phyloP scores from a whole-genome alignment of 345 rosid genomes.

The Balakata baccata region DNA sequence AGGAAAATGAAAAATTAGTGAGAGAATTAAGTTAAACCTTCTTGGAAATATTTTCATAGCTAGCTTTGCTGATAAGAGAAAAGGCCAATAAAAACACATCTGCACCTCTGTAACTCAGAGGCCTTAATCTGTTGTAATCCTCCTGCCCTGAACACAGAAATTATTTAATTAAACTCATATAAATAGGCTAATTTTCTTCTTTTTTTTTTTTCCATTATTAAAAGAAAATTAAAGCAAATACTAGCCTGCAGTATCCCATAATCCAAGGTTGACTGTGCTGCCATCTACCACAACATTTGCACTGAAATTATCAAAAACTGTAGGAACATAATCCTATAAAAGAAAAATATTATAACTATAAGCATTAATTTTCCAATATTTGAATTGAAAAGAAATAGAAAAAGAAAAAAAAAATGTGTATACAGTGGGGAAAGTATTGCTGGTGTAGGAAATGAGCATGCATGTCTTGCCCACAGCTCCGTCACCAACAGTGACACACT shows the following conservation, averaged over 20 bases:
- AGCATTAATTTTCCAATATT: background rate
- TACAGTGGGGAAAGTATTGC: slow-evolving; percentile 58
- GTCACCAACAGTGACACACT: slow-evolving; percentile 57
- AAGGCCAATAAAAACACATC: slow-evolving; percentile 53
- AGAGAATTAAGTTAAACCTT: slow-evolving; percentile 28
- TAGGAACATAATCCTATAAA: slow-evolving; percentile 48
- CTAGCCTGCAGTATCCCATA: slow-evolving; percentile 54
- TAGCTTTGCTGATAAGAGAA: slow-evolving; percentile 49
- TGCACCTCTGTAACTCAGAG: slow-evolving; percentile 57
- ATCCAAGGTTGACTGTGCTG: slow-evolving; percentile 52
- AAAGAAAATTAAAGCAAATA: background rate
- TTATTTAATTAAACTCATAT: background rate
- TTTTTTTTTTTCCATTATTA: background rate
- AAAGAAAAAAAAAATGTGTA: background rate
- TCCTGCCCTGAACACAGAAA: slow-evolving; percentile 44
- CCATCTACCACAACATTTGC: slow-evolving; percentile 56
- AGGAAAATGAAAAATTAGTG: background rate
- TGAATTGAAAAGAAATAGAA: background rate
- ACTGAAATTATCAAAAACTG: slow-evolving; percentile 57
- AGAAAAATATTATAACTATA: slow-evolving; percentile 1
- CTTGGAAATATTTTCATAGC: slow-evolving; percentile 51
- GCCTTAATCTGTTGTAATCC: slow-evolving; percentile 59
- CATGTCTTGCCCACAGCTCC: slow-evolving; percentile 59
- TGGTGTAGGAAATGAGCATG: slow-evolving; percentile 55
- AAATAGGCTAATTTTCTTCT: background rate